Base-by-base conservation (phyloP, 805 yeast genomes). In the Wickerhamomyces bisporus region DNA sequence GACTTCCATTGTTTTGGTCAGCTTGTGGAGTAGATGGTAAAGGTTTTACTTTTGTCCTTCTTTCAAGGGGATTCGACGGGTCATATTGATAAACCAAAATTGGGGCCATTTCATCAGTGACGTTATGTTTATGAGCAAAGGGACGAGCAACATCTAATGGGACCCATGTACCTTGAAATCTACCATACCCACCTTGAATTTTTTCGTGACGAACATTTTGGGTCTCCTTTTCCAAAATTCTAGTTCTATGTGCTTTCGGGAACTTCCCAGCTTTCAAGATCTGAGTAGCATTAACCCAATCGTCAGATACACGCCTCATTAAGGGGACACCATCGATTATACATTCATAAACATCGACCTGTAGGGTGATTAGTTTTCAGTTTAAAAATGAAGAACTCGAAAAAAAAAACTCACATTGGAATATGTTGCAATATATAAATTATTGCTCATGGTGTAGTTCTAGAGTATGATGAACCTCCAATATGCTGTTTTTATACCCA, bases 281-380 rank as follows among this genome's bases (percentile, higher is more conserved):
- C 56, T 85, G 95, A 1, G 94, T 85, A 17, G 88, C 87, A 55
- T 85, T 85, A 38, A 93, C 87, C 98, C 98, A 93, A 50, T 89
- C 85, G 58, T 93, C 98, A 35, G 74, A 70, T 43, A 86, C 80
- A 41, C 98, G 71, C 51, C 98, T 76, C 98, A 93, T 93, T n/a
- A 55, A 36, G 2, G 55, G 52, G 2, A 48, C 49, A 18, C 46
- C 54, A 13, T 47, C 55, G 18, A 53, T 47, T 7, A 44, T 32
- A 27, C 58, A 55, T 36, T 55, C 60, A 32, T 52, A 55, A n/a
- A 55, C 60, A 25, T 53, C 58, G 32, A 52, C 49, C 53, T 48
- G n/a, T n/a, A n/a, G n/a, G n/a, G 26, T 7, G 13, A 10, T 5
- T 7, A 16, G 21, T 14, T 29, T 30, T n/a, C 37, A 39, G 36